These are phyloP conservation scores for Mycocentrospora acerina DNA, from an alignment of 2,329 filamentous ascomycete species.

Conservation along the genomic window DNA sequence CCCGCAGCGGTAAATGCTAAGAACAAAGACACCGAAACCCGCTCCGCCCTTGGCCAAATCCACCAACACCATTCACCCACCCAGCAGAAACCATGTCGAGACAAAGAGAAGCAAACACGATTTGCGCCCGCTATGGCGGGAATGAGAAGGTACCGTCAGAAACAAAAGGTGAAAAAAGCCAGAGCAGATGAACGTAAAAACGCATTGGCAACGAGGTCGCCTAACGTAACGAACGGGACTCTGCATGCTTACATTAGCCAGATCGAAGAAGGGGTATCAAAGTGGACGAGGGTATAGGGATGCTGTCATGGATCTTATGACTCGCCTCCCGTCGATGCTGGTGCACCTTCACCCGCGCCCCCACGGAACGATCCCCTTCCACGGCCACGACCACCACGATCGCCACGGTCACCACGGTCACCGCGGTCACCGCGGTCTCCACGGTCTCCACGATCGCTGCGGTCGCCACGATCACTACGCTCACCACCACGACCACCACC, in stretches of 20 bases:
- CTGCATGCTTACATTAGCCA: slow-evolving; percentile 15
- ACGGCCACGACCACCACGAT: slow-evolving; percentile 25
- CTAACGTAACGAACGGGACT: slow-evolving; percentile 2
- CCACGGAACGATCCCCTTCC: slow-evolving; percentile 32
- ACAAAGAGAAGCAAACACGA: slow-evolving; percentile 19
- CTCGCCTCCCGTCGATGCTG: slow-evolving; percentile 41
- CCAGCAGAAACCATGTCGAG: slow-evolving; percentile 5
- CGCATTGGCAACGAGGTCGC: neutral
- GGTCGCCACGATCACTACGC: slow-evolving; percentile 43
- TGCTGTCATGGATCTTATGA: slow-evolving; percentile 27
- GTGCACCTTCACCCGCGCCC: slow-evolving; percentile 33
- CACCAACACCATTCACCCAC: neutral
- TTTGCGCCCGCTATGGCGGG: slow-evolving; percentile 34
- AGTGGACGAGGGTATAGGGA: slow-evolving; percentile 18
- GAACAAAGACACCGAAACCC: slow-evolving; percentile 5
- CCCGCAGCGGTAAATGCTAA: slow-evolving; percentile 6
- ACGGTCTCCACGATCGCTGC: slow-evolving; percentile 37
- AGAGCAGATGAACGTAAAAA: slow-evolving; percentile 2
- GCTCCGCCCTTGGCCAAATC: slow-evolving; percentile 2
- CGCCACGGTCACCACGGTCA: slow-evolving; percentile 45
- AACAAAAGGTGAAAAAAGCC: slow-evolving; percentile 9
- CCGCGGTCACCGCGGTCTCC: slow-evolving; percentile 31
- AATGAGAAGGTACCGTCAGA: slow-evolving; percentile 18
- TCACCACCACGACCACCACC: slow-evolving; percentile 56
- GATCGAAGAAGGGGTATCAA: slow-evolving; percentile 37